Base-by-base conservation (phyloP, 1,284 basidiomycete species). In the Somion occarium region DNA sequence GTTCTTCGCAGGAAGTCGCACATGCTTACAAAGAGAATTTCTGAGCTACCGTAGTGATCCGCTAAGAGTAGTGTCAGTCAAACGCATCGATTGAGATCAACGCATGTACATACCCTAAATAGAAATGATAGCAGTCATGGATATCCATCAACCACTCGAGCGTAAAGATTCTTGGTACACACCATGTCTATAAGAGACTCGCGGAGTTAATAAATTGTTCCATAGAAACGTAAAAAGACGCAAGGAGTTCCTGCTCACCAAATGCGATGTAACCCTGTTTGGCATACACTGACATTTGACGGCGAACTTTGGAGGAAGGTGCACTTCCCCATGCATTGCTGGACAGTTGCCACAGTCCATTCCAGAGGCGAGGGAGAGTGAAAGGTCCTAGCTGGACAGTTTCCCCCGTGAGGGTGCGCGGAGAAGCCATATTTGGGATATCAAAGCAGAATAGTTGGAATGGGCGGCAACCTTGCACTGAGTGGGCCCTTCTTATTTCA, bases 311-410 rank as follows among this genome's bases (percentile, higher is more conserved):
- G 22, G 75, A 60, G 1, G 80, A 79, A 0, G 85, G 73, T 1
- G 85, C 85, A 45, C 79, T 85, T 15, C 89, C 88, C 88, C 88
- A 91, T 1, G 87, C 86, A 48, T 84, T 85, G 63, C 83, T 84
- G 13, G 88, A 90, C 34, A 91, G 77, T 58, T 91, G 89, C 88
- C 88, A 91, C 5, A 91, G 76, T 5, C 88, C 88, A 7, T 78
- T 82, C 79, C 83, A 89, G 44, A 91, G 64, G 48, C 88, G 80
- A 20, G 88, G 83, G 11, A 75, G 74, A 26, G 66, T 64, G 59
- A 81, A 76, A 3, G 79, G 75, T 3, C 87, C 88, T 5, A 90
- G 73, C 42, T 63, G 64, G 61, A 85, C 82, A 1, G 76, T 76
- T 67, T 86, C 84, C 27, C 20, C 52, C n/a, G 24, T 46, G 44